These are phyloP conservation scores for Carallia pectinifolia DNA, from an alignment of 345 rosid genomes.

Conservation along the genomic window DNA sequence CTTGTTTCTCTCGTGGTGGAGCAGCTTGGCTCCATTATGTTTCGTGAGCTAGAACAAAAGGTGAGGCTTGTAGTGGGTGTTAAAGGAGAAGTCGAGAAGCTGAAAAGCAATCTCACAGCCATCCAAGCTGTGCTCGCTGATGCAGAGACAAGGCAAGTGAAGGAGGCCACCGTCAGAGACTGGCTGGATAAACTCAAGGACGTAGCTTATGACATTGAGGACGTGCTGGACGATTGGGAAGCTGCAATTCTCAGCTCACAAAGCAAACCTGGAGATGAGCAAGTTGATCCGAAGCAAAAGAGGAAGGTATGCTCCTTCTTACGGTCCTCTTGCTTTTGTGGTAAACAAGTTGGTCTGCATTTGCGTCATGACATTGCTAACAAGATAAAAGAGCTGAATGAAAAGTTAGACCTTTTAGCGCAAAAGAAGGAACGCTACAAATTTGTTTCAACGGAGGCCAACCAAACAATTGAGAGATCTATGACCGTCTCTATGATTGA, in stretches of 20 bases:
- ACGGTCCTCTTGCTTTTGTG: conserved; percentile 1
- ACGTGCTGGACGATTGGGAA: neutral
- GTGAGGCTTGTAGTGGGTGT: neutral
- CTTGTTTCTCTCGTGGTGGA: too few species aligned
- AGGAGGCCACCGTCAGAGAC: neutral
- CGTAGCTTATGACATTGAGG: conserved; percentile 3
- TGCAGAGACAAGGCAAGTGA: conserved; percentile 9
- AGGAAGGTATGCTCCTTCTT: conserved; percentile 10
- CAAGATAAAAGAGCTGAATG: too few species aligned
- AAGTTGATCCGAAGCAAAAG: too few species aligned
- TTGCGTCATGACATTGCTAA: neutral
- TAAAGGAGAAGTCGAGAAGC: neutral
- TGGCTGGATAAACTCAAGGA: conserved; percentile 12
- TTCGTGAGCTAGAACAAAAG: neutral
- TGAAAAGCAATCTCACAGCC: neutral
- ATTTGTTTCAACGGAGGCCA: too few species aligned
- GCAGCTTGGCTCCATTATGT: neutral
- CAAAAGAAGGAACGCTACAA: too few species aligned
- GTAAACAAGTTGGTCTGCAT: neutral
- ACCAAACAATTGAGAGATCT: too few species aligned
- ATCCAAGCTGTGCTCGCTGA: conserved; percentile 4
- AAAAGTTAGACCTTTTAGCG: too few species aligned
- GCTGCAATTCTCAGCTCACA: neutral
- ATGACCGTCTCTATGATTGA: too few species aligned
- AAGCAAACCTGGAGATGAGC: too few species aligned